Conservation (phyloP, 2,329 filamentous ascomycete species). For the Colletotrichum ledebouriae region DNA sequence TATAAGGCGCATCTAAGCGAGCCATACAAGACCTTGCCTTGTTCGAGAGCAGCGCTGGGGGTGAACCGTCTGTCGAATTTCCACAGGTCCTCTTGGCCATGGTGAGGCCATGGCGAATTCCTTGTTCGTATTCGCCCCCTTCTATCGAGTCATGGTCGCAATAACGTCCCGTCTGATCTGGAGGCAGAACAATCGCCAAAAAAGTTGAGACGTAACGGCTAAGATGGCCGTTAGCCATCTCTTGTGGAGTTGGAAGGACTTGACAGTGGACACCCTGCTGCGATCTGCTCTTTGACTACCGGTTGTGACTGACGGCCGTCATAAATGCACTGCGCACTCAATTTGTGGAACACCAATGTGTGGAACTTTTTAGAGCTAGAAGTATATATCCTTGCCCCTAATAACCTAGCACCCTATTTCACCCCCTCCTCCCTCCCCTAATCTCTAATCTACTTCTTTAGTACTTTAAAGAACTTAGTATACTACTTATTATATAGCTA, state of each 20-base stretch:
- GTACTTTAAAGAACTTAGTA: no score
- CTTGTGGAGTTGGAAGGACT: background rate
- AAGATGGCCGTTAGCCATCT: no score
- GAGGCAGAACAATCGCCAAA: no score
- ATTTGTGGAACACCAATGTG: no score
- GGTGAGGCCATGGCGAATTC: background rate
- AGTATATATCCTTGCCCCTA: no score
- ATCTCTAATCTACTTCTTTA: no score
- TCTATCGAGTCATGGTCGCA: background rate
- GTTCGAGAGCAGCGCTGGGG: slow-evolving; percentile 5
- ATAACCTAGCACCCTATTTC: no score
- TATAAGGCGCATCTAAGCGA: background rate
- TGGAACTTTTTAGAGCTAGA: no score
- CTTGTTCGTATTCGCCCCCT: slow-evolving; percentile 8
- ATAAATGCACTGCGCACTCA: background rate
- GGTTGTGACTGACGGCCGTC: slow-evolving; percentile 9
- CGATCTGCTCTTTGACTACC: slow-evolving; percentile 9
- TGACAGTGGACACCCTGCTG: background rate
- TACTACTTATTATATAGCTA: no score
- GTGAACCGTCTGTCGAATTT: slow-evolving; percentile 9
- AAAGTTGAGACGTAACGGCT: no score
- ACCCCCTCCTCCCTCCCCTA: no score
- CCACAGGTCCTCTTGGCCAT: background rate
- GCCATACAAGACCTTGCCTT: background rate
- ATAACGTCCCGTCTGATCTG: no score